Evolutionary conservation across 805 yeast species (phyloP).

Genomic region (Metschnikowia reukaufii): DNA sequence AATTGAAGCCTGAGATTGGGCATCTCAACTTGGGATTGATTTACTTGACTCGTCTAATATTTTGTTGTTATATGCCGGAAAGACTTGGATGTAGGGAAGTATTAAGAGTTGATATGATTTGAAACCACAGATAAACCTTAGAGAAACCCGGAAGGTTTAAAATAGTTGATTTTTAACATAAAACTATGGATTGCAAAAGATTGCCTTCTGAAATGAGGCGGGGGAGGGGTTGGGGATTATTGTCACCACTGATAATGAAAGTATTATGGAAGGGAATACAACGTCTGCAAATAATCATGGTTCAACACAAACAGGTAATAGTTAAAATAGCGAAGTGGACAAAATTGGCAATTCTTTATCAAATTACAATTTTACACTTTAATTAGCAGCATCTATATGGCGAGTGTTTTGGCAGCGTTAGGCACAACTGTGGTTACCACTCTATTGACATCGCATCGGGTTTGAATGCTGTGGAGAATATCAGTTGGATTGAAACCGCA

Average conservation of each 20-base stretch:
- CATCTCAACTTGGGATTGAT: no score
- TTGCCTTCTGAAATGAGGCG: slow-evolving; percentile 11
- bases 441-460: slow-evolving; percentile 68
- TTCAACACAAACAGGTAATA: slow-evolving; percentile 1
- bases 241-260: slow-evolving; percentile 2
- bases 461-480: slow-evolving; percentile 57
- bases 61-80: no score
- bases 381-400: slow-evolving; percentile 34
- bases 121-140: no score
- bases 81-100: no score
- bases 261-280: background rate
- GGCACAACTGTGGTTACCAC: slow-evolving; percentile 72
- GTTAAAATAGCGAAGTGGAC: background rate
- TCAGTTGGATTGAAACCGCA: slow-evolving; percentile 75
- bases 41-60: no score
- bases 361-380: slow-evolving; percentile 30
- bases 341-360: slow-evolving; percentile 26
- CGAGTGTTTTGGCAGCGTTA: slow-evolving; percentile 58
- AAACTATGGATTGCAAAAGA: no score
- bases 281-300: slow-evolving; percentile 1
- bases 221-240: no score
- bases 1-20: no score
- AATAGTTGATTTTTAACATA: no score
- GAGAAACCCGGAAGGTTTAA: no score
- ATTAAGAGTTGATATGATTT: no score